Evolutionary conservation across 345 rosid genomes (phyloP), one percentile per base, ranked within the genome.

Genomic region (Citropsis articulata): DNA sequence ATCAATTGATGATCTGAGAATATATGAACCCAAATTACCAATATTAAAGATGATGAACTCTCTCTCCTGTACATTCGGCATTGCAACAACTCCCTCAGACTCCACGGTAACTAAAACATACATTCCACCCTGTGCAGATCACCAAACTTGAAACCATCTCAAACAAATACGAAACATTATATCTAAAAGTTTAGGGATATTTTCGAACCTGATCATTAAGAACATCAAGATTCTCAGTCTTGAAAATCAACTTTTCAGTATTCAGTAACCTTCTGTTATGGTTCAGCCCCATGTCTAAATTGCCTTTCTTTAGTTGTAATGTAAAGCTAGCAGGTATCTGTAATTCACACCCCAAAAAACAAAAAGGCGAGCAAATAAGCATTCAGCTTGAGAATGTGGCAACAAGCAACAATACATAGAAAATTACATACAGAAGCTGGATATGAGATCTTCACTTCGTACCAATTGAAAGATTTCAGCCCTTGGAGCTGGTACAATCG

Each of bases 401-500:
- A 72, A 75, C 65, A 21, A 70, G 9, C 53, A 53, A 78, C 10
- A 63, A 80, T n/a, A 55, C 63, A 75, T 42, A 16, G 2, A 69
- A 59, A 66, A 69, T 64, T 79, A 92, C 97, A 84, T 94, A 96
- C 98, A 86, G 97, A 94, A 86, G 97, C 97, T 71, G 99, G 99
- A 79, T 91, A 92, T 18, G 97, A 94, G 84, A 94, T 96, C 99
- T 96, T 94, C 91, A 94, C 97, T 96, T 92, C 97, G 64, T 94
- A 94, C 97, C 93, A 89, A 82, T 90, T 80, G 80, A 78, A 48
- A 19, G 98, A 82, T 81, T 90, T 96, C 35, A 96, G 86, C 69
- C 92, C 93, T 69, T 88, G 81, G 78, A 96, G 80, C 35, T 78
- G 74, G 69, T 92, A 96, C 60, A 85, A 74, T 48, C 89, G 84